Percentiles rank a stretch among this genome's conserved stretches.
Evolutionary conservation across 768 basidiomycete species (phyloP).

Genomic region (Suillus americanus): DNA sequence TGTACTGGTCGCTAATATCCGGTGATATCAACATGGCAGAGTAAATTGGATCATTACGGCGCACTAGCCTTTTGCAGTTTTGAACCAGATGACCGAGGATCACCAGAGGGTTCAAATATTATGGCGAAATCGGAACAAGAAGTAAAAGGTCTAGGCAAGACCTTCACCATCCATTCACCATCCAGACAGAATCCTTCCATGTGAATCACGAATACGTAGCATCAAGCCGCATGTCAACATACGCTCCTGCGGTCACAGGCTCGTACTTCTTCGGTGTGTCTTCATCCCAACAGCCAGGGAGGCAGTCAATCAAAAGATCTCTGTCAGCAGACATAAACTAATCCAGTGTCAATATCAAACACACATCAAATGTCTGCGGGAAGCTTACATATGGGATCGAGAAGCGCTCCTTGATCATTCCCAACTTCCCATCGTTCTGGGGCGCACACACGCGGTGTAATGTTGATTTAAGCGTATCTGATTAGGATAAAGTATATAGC

Average conservation of each 20-base stretch:
- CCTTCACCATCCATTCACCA: background rate
- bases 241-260: slow-evolving; percentile 41
- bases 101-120: background rate
- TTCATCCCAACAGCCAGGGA: slow-evolving; percentile 51
- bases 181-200: background rate
- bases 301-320: slow-evolving; percentile 44
- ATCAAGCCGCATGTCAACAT: slow-evolving; percentile 39
- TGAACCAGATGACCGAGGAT: background rate
- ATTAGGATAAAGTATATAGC: background rate
- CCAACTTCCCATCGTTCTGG: slow-evolving; percentile 15
- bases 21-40: background rate
- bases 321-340: slow-evolving; percentile 33
- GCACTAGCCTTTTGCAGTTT: background rate
- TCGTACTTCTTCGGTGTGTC: slow-evolving; percentile 50
- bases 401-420: slow-evolving; percentile 50
- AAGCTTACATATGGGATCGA: slow-evolving; percentile 60
- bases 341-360: slow-evolving; percentile 20
- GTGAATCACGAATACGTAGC: slow-evolving; percentile 30
- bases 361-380: background rate
- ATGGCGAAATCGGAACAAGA: background rate
- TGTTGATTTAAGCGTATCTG: slow-evolving; percentile 36
- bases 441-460: slow-evolving; percentile 54
- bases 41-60: background rate
- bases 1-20: background rate
- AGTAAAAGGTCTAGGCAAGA: background rate